Percentiles rank a stretch among this genome's conserved stretches.
phyloP scores from a whole-genome alignment of 169 alveolate genomes.

The Eimeria maxima region DNA sequence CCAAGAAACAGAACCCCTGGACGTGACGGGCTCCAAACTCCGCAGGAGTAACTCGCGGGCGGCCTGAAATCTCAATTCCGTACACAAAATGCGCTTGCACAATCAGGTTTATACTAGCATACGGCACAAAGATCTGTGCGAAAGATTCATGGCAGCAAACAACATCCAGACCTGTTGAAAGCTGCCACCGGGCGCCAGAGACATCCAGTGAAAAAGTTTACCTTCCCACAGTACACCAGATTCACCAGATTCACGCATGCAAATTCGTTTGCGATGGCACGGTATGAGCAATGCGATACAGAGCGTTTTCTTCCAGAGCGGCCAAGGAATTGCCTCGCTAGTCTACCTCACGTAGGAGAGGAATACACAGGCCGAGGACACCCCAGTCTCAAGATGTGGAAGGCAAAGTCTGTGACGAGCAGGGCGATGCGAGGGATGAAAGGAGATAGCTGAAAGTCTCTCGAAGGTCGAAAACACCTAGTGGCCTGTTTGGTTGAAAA shows the following conservation, averaged over 20 bases:
- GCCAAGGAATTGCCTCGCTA: not conserved
- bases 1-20: constrained; percentile 82
- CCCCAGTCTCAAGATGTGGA: constrained; percentile 74
- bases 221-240: not conserved
- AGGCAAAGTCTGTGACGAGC: constrained; percentile 66
- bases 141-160: not conserved
- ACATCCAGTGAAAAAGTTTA: not conserved
- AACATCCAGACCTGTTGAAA: not conserved
- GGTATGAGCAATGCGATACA: not conserved
- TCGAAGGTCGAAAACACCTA: constrained; percentile 62
- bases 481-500: constrained; percentile 55
- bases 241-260: not conserved
- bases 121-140: not conserved
- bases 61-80: constrained; percentile 9
- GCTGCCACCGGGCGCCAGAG: not conserved
- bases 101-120: not conserved
- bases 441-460: constrained; percentile 66
- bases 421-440: constrained; percentile 60
- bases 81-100: not conserved
- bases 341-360: constrained; percentile 76
- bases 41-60: constrained; percentile 60
- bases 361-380: constrained; percentile 68
- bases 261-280: not conserved
- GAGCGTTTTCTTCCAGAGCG: not conserved
- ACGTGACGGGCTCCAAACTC: constrained; percentile 80